Percentiles rank a stretch among this genome's conserved stretches.
Conservation (phyloP, 2,329 filamentous ascomycete genomes). For the Dactylonectria estremocensis region DNA sequence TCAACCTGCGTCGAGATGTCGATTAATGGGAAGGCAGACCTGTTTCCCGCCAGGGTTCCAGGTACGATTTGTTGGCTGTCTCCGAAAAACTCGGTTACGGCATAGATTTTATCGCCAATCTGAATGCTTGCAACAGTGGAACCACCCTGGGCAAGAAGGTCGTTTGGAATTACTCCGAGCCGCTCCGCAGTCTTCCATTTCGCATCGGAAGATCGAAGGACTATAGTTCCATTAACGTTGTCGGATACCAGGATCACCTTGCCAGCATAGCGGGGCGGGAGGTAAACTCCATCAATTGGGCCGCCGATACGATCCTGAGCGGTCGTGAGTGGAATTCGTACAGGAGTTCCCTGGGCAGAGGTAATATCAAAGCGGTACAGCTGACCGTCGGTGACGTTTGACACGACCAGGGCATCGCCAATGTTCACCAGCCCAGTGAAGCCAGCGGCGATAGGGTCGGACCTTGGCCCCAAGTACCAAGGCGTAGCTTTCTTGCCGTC, state of each 20-base stretch:
- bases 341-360: not conserved
- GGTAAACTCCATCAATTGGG: conserved; percentile 50
- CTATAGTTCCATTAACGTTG: conserved; percentile 51
- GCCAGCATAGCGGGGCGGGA: conserved; percentile 53
- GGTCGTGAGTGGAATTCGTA: too few species aligned
- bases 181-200: conserved; percentile 55
- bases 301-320: too few species aligned
- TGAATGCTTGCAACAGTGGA: conserved; percentile 35
- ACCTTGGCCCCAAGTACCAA: conserved; percentile 52
- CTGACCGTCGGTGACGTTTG: conserved; percentile 51
- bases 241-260: conserved; percentile 54
- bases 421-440: not conserved
- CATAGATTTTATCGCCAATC: conserved; percentile 27
- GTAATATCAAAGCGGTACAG: conserved; percentile 55
- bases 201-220: conserved; percentile 54
- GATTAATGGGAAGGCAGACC: too few species aligned
- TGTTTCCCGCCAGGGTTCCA: too few species aligned
- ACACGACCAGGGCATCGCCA: conserved; percentile 49
- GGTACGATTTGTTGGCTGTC: conserved; percentile 2
- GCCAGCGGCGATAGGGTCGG: conserved; percentile 44
- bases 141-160: conserved; percentile 24
- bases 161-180: conserved; percentile 51
- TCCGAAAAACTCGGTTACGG: conserved; percentile 22
- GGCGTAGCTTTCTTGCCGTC: conserved; percentile 46
- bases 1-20: too few species aligned